Percentiles rank a stretch among this genome's conserved stretches.
These are phyloP conservation scores for Aspergillus glaucus DNA, from an alignment of 2,329 filamentous ascomycete genomes.

Conservation along the genomic window DNA sequence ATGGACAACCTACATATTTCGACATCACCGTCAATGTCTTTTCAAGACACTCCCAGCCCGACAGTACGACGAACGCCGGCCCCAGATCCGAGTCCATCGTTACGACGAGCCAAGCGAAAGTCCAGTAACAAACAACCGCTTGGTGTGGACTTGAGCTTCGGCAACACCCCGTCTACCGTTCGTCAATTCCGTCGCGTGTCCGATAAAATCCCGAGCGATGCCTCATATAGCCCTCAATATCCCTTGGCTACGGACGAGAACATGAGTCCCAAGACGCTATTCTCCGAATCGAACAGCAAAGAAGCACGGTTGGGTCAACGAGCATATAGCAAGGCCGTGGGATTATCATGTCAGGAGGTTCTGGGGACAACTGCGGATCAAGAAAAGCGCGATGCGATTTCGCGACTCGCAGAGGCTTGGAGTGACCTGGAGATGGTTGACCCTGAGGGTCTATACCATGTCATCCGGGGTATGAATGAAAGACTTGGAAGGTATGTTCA, in stretches of 20 bases:
- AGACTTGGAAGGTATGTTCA: conserved; percentile 50
- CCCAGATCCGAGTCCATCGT: conserved; percentile 39
- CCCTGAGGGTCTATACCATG: conserved; percentile 80
- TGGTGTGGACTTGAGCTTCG: conserved; percentile 85
- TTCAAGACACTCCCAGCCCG: conserved; percentile 51
- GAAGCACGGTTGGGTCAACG: conserved; percentile 77
- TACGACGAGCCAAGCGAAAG: conserved; percentile 35
- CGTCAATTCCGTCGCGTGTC: conserved; percentile 87
- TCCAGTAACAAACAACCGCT: conserved; percentile 65
- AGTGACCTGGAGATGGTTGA: conserved; percentile 77
- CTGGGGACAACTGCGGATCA: conserved; percentile 68
- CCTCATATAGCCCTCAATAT: conserved; percentile 16
- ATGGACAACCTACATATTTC: conserved; percentile 35
- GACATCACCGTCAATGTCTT: conserved; percentile 37
- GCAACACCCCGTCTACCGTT: conserved; percentile 86
- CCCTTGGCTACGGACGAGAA: conserved; percentile 35
- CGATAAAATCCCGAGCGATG: conserved; percentile 47
- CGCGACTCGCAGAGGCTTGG: conserved; percentile 78
- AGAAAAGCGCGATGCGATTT: conserved; percentile 76
- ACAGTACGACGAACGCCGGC: conserved; percentile 47
- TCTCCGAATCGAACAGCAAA: conserved; percentile 51
- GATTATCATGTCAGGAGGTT: conserved; percentile 76
- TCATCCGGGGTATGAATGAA: conserved; percentile 72
- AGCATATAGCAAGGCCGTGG: conserved; percentile 73
- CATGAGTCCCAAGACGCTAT: conserved; percentile 28